Evolutionary conservation across 768 basidiomycete genomes (phyloP).

Genomic region (Terana coerulea): DNA sequence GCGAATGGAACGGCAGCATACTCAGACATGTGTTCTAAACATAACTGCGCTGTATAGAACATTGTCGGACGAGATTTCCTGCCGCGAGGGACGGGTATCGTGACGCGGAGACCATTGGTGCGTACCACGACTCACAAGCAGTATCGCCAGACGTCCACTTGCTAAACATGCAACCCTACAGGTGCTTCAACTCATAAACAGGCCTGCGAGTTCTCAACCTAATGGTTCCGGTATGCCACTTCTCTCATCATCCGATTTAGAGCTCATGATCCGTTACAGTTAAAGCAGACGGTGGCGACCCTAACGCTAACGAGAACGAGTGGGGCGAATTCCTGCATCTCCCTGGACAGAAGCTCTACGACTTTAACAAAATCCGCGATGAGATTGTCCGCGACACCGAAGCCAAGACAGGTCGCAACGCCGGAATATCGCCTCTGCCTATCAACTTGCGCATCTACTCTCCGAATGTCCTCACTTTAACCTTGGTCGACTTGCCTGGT

Average conservation of each 20-base stretch:
- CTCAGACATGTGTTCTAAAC: not conserved
- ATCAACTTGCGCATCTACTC: constrained; percentile 98
- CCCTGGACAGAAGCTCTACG: constrained; percentile 96
- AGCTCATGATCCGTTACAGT: constrained; percentile 14
- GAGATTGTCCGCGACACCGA: constrained; percentile 98
- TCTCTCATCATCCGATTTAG: not conserved
- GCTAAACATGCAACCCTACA: constrained; percentile 25
- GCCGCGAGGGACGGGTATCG: constrained; percentile 98
- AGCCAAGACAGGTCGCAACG: constrained; percentile 97
- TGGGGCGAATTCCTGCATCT: constrained; percentile 99
- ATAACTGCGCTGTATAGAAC: constrained; percentile 53
- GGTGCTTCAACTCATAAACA: constrained; percentile 94
- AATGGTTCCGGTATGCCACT: constrained; percentile 30
- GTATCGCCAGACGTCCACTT: not conserved
- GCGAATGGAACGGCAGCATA: constrained; percentile 21
- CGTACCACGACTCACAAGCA: constrained; percentile 25
- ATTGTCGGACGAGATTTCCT: constrained; percentile 98
- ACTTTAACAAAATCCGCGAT: constrained; percentile 94
- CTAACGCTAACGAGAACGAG: constrained; percentile 85
- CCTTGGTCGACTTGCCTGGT: constrained; percentile 96
- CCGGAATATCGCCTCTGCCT: constrained; percentile 94
- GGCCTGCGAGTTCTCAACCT: constrained; percentile 49
- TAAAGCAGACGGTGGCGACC: constrained; percentile 53
- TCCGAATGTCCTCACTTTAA: constrained; percentile 94
- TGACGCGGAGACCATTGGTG: constrained; percentile 94